A percentile compares a stretch with the other conserved stretches of the same genome.
Conservation (phyloP, 176 grass and related monocot genomes). For the Melocanna baccifera region DNA sequence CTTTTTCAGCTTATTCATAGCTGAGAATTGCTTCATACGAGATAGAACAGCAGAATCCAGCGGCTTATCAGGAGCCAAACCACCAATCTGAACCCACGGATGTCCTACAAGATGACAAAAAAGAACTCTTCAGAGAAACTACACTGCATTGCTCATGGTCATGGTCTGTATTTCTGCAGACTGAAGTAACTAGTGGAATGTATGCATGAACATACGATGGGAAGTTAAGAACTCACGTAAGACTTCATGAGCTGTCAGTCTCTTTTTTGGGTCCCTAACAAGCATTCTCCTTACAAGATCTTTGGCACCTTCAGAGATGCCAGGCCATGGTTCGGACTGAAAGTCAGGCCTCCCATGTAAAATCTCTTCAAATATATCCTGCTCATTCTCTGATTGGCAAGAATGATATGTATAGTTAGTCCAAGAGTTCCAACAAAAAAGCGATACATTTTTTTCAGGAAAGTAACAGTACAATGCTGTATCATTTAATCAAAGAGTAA, state of each 20-base stretch:
- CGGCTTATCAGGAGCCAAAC: slow-evolving; percentile 76
- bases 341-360: slow-evolving; percentile 83
- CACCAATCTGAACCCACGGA: slow-evolving; percentile 87
- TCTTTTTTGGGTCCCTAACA: slow-evolving; percentile 72
- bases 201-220: neutral
- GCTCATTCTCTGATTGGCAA: slow-evolving; percentile 66
- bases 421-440: neutral
- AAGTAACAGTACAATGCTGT: neutral
- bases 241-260: slow-evolving; percentile 87
- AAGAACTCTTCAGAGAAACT: neutral
- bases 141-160: neutral
- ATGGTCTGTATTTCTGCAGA: neutral
- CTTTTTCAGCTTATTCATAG: slow-evolving; percentile 94
- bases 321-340: slow-evolving; percentile 84
- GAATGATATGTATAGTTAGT: neutral
- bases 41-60: slow-evolving; percentile 85
- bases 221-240: slow-evolving; percentile 46
- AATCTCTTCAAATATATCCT: slow-evolving; percentile 96
- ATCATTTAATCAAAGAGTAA: neutral
- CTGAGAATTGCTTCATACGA: slow-evolving; percentile 89
- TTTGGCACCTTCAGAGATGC: slow-evolving; percentile 83
- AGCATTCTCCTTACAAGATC: slow-evolving; percentile 95
- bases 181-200: neutral
- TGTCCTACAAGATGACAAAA: slow-evolving; percentile 49
- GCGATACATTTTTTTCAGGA: neutral